Conservation (phyloP, 345 rosid species). For the Euphorbia pulcherrima region DNA sequence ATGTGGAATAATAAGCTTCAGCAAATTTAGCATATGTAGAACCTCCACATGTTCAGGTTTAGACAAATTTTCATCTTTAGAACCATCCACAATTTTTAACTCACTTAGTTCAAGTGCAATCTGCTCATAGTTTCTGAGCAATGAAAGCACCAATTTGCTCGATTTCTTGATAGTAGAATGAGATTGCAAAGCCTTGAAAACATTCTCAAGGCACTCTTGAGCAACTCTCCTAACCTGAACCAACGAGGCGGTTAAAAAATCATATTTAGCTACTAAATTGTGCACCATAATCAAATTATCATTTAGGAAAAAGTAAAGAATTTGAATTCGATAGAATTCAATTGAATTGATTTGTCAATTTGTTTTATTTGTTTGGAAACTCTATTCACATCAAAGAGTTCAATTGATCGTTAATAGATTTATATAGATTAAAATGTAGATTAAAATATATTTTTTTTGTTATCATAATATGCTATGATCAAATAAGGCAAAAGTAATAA, state of each 20-base stretch:
- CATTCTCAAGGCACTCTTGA: conserved; percentile 68
- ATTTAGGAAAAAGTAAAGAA: too few species aligned
- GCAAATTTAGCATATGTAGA: conserved; percentile 64
- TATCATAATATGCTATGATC: too few species aligned
- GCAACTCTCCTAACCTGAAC: conserved; percentile 75
- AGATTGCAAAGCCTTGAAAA: conserved; percentile 42
- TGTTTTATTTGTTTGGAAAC: too few species aligned
- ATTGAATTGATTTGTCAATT: too few species aligned
- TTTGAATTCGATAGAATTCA: too few species aligned
- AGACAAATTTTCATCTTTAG: conserved; percentile 37
- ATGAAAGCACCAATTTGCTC: conserved; percentile 48
- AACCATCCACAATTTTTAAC: conserved; percentile 33
- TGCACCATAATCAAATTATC: not conserved
- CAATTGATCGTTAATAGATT: too few species aligned
- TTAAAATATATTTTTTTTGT: too few species aligned
- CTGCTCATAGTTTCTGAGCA: conserved; percentile 41
- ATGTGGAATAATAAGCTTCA: conserved; percentile 51
- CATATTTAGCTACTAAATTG: not conserved
- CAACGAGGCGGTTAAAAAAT: not conserved
- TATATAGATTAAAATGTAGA: too few species aligned
- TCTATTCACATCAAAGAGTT: too few species aligned
- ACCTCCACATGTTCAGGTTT: conserved; percentile 55
- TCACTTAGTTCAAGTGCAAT: conserved; percentile 32
- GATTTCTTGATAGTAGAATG: conserved; percentile 54
- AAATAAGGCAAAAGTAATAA: too few species aligned